phyloP scores from a whole-genome alignment of 2,329 filamentous ascomycete genomes.

The Diaporthe batatas region DNA sequence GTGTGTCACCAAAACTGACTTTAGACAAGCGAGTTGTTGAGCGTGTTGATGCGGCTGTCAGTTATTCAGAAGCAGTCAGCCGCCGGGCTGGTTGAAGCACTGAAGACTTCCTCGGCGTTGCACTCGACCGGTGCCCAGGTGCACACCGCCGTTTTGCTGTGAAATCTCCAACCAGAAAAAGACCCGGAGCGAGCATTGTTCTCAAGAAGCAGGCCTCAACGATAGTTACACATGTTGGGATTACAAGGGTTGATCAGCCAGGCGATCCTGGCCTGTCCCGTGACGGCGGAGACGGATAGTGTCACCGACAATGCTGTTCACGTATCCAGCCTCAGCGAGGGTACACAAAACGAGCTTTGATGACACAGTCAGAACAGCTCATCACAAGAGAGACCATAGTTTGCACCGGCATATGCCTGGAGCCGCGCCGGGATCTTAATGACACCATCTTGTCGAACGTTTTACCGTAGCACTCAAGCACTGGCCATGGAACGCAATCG shows the following conservation, averaged over 20 bases:
- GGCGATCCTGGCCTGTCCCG: background rate
- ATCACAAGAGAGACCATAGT: background rate
- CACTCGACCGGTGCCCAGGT: background rate
- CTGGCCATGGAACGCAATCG: background rate
- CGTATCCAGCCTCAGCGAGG: constrained; percentile 7
- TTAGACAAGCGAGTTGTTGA: background rate
- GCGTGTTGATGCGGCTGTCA: background rate
- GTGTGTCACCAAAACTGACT: background rate
- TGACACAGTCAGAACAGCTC: background rate
- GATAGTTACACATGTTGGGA: background rate
- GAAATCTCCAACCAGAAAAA: background rate
- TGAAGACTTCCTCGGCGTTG: background rate
- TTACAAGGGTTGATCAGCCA: background rate
- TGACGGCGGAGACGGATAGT: constrained; percentile 4
- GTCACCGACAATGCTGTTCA: background rate
- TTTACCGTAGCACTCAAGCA: too few species aligned
- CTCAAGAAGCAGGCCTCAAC: background rate
- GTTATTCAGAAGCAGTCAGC: constrained; percentile 10
- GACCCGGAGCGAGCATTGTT: too few species aligned
- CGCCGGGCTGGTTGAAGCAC: background rate
- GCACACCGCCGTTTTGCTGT: background rate
- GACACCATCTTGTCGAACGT: background rate
- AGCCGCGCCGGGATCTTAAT: too few species aligned
- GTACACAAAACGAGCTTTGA: background rate
- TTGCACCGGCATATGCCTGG: background rate